A percentile compares a stretch with the other conserved stretches of the same genome.
Evolutionary conservation across 371 early-diverging fungal species (phyloP).

Genomic region (Haplosporangium sp.): DNA sequence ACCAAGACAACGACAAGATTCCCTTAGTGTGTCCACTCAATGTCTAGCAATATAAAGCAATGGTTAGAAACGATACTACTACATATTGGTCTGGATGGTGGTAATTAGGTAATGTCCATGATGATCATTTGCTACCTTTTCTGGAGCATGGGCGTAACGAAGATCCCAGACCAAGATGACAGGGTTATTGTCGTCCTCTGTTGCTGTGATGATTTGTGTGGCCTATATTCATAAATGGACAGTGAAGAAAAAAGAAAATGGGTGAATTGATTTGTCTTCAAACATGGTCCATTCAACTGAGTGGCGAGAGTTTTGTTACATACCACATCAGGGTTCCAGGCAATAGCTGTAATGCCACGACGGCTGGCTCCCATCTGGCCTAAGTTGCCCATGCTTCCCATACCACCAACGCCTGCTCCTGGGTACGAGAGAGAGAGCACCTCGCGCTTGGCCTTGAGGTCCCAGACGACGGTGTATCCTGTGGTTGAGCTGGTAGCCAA

Average conservation of each 20-base stretch:
- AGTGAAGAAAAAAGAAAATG: neutral
- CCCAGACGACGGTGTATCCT: conserved; percentile 96
- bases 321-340: conserved; percentile 96
- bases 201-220: conserved; percentile 93
- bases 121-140: conserved; percentile 63
- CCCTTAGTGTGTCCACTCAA: conserved; percentile 85
- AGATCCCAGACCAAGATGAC: conserved; percentile 94
- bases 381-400: conserved; percentile 58
- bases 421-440: conserved; percentile 81
- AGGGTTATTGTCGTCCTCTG: conserved; percentile 91
- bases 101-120: neutral
- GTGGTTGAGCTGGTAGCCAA: conserved; percentile 91
- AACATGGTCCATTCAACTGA: neutral
- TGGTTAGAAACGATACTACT: no score
- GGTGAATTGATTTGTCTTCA: no score
- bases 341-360: conserved; percentile 85
- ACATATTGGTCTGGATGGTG: neutral
- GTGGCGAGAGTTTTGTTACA: conserved; percentile 7
- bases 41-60: conserved; percentile 20
- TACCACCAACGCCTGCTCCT: conserved; percentile 65
- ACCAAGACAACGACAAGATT: conserved; percentile 92
- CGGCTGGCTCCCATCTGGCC: conserved; percentile 60
- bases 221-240: conserved; percentile 59
- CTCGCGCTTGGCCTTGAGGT: conserved; percentile 89
- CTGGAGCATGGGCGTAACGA: conserved; percentile 92